Evolutionary conservation across 2,329 filamentous ascomycete species (phyloP).

Genomic region (Xylaria multiplex): DNA sequence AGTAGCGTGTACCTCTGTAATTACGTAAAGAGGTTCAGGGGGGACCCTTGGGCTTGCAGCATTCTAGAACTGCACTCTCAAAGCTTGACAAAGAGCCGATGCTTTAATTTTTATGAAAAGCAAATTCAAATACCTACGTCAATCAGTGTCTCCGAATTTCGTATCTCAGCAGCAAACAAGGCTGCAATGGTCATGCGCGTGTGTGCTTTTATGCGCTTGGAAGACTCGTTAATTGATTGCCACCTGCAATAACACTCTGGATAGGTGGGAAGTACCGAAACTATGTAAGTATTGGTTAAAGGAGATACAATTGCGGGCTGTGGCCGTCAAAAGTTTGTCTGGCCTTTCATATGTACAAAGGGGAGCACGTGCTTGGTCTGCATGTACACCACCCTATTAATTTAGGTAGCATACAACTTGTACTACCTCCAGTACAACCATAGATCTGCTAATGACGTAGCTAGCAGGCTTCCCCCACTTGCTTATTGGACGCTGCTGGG

Average conservation of each 20-base stretch:
- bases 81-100: background rate
- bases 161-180: background rate
- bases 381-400: too few relatives aligned
- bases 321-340: background rate
- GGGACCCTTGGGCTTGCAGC: background rate
- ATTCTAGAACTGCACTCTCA: background rate
- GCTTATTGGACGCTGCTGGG: background rate
- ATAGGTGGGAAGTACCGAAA: too few relatives aligned
- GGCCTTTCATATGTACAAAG: conserved; percentile 33
- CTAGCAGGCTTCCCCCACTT: conserved; percentile 3
- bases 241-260: background rate
- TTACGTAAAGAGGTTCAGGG: conserved; percentile 19
- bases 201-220: conserved; percentile 1
- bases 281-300: too few relatives aligned
- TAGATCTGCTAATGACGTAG: conserved; percentile 29
- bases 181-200: background rate
- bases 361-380: conserved; percentile 25
- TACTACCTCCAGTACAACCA: too few relatives aligned
- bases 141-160: background rate
- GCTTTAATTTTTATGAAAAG: background rate
- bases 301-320: background rate
- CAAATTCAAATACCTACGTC: background rate
- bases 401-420: too few relatives aligned
- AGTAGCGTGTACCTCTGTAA: background rate
- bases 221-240: conserved; percentile 3